These are phyloP conservation scores for Crithidia acanthocephali DNA, from an alignment of 208 protist genomes.

Conservation along the genomic window DNA sequence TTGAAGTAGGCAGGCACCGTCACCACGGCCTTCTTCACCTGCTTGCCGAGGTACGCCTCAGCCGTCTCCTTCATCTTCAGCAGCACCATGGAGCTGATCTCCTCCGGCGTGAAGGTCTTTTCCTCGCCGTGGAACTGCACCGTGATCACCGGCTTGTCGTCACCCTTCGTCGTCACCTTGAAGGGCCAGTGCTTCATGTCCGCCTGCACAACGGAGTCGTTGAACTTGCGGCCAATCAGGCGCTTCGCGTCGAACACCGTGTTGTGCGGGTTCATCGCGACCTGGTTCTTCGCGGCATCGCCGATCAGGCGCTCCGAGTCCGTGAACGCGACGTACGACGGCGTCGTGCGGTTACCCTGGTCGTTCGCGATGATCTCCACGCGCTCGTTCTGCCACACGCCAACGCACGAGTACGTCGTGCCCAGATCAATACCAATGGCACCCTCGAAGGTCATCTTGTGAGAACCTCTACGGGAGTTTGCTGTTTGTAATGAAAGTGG, in stretches of 20 bases:
- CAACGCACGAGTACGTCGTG: conserved; percentile 98
- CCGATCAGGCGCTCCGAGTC: conserved; percentile 93
- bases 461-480: too few relatives aligned
- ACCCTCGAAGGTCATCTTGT: too few relatives aligned
- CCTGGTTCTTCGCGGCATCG: conserved; percentile 92
- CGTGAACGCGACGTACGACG: conserved; percentile 97
- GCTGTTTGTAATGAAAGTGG: too few relatives aligned
- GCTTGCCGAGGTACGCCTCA: conserved; percentile 94
- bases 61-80: conserved; percentile 95
- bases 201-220: conserved; percentile 91
- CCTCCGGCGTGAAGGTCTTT: conserved; percentile 87
- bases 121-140: conserved; percentile 71
- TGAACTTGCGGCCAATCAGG: conserved; percentile 93
- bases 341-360: conserved; percentile 94
- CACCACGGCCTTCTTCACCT: conserved; percentile 96
- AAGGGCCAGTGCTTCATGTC: conserved; percentile 96
- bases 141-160: conserved; percentile 81
- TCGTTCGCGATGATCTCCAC: conserved; percentile 94
- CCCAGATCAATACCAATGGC: conserved; percentile 95
- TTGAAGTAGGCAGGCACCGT: conserved; percentile 99
- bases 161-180: conserved; percentile 82
- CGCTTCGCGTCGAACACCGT: conserved; percentile 94
- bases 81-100: conserved; percentile 92
- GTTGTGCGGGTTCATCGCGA: conserved; percentile 91
- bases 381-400: conserved; percentile 96